phyloP scores from a whole-genome alignment of 164 flowering plant genomes.

The Vitis rupestris region DNA sequence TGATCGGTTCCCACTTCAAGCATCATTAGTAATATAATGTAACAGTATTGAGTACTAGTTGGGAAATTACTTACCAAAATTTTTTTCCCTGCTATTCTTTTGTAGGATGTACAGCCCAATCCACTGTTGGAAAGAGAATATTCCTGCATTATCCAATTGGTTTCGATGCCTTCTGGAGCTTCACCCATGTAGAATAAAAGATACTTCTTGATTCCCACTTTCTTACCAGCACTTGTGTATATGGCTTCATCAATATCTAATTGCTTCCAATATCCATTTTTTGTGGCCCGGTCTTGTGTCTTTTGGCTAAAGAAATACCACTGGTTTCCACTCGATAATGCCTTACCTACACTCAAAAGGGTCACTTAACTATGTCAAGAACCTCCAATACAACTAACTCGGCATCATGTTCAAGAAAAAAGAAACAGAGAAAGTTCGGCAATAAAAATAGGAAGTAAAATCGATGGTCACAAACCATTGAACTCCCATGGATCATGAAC shows the following conservation, averaged over 20 bases:
- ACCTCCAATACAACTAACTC: too few relatives aligned
- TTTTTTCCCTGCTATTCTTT: neutral
- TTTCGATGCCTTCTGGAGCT: constrained; percentile 17
- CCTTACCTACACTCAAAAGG: constrained; percentile 22
- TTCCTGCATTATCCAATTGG: constrained; percentile 46
- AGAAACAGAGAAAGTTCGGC: neutral
- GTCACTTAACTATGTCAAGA: neutral
- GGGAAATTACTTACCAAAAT: constrained; percentile 9
- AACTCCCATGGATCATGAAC: constrained; percentile 31
- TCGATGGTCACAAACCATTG: constrained; percentile 12
- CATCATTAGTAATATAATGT: too few relatives aligned
- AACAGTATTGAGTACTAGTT: neutral
- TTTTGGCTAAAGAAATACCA: constrained; percentile 33
- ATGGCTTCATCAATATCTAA: constrained; percentile 21
- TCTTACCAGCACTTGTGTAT: constrained; percentile 6
- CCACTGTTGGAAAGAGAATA: constrained; percentile 23
- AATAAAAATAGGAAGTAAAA: neutral
- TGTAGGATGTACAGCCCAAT: neutral
- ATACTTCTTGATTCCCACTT: constrained; percentile 33
- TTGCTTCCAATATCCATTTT: constrained; percentile 39
- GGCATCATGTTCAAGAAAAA: neutral
- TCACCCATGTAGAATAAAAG: constrained; percentile 28
- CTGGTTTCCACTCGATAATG: constrained; percentile 23
- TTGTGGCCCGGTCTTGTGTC: constrained; percentile 13
- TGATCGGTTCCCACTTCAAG: too few relatives aligned